Conservation (phyloP, 2,329 filamentous ascomycete species). For the Colletotrichum lentis region DNA sequence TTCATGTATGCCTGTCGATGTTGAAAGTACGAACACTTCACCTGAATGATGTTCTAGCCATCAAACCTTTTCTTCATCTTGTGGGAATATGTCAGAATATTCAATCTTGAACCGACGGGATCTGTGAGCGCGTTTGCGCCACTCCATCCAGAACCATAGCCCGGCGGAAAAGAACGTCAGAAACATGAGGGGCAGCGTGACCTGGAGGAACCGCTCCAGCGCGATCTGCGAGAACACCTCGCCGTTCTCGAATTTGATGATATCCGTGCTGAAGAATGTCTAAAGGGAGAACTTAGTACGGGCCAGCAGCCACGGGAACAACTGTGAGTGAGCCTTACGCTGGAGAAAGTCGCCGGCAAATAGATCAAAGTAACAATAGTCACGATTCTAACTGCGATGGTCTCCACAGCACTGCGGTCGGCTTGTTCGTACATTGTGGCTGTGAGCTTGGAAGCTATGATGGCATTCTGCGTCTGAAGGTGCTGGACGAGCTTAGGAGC, state of each 20-base stretch:
- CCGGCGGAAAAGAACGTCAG: slow-evolving; percentile 18
- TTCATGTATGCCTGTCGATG: no score
- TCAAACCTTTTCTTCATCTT: neutral
- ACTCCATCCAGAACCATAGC: slow-evolving; percentile 17
- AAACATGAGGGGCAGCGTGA: slow-evolving; percentile 21
- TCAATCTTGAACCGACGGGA: neutral
- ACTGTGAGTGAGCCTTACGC: slow-evolving; percentile 4
- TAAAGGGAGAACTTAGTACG: neutral
- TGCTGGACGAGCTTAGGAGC: slow-evolving; percentile 45
- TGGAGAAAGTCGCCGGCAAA: slow-evolving; percentile 39
- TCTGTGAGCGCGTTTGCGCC: neutral
- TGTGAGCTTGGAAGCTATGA: slow-evolving; percentile 1
- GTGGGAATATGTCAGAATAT: neutral
- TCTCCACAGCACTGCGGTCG: slow-evolving; percentile 42
- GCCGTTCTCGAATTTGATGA: slow-evolving; percentile 11
- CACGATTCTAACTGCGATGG: slow-evolving; percentile 43
- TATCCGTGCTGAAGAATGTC: slow-evolving; percentile 31
- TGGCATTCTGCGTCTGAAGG: slow-evolving; percentile 45
- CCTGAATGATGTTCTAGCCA: no score
- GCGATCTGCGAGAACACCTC: slow-evolving; percentile 9
- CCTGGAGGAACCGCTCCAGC: slow-evolving; percentile 11
- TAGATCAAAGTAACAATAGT: slow-evolving; percentile 43
- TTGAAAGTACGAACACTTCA: no score
- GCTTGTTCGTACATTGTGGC: slow-evolving; percentile 44
- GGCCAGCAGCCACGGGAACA: no score